Conservation (phyloP, 495 filamentous ascomycete genomes). For the Monascus purpureus region DNA sequence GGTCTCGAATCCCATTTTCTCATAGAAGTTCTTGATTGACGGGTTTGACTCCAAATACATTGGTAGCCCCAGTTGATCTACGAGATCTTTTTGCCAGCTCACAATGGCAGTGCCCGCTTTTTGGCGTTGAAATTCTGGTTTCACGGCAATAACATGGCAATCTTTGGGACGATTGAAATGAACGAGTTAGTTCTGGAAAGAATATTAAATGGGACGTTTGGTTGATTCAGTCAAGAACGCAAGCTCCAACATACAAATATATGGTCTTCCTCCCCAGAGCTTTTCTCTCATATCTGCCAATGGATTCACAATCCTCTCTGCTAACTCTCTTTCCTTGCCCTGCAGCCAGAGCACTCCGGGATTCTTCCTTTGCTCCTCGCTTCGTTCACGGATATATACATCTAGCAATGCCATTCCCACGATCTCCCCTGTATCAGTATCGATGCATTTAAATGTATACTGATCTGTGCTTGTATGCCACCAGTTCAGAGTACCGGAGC, state of each 20-base stretch:
- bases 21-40: background rate
- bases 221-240: too few relatives aligned
- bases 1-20: background rate
- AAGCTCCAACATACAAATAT: background rate
- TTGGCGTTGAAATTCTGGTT: background rate
- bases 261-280: background rate
- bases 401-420: background rate
- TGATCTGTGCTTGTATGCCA: conserved; percentile 16
- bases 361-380: background rate
- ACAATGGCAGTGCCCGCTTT: background rate
- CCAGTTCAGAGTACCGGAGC: conserved; percentile 15
- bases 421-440: conserved; percentile 15
- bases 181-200: background rate
- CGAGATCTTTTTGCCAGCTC: background rate
- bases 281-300: background rate
- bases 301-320: background rate
- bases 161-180: background rate
- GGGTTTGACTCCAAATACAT: background rate
- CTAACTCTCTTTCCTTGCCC: background rate
- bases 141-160: background rate
- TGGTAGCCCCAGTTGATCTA: background rate
- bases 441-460: conserved; percentile 25
- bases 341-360: background rate
- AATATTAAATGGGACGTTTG: too few relatives aligned
- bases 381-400: background rate